Conservation (phyloP, 2,329 filamentous ascomycete species). For the Aureobasidium sp. region DNA sequence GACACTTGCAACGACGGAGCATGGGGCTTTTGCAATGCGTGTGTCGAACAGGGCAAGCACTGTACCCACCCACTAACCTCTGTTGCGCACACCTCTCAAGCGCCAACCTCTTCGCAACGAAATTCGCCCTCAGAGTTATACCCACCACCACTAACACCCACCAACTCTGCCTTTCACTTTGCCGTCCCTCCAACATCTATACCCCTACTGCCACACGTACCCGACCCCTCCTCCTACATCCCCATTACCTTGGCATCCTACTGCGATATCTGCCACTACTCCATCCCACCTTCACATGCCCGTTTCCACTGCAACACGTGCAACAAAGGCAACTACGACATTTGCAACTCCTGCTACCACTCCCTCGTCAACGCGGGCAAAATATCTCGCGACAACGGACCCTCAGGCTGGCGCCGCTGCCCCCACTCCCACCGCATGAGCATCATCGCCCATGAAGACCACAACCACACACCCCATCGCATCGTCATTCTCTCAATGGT, state of each 20-base stretch:
- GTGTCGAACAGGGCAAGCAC: conserved; percentile 71
- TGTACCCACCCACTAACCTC: conserved; percentile 79
- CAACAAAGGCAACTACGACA: conserved; percentile 74
- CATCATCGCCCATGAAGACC: conserved; percentile 65
- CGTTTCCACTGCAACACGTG: conserved; percentile 77
- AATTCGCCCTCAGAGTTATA: conserved; percentile 1
- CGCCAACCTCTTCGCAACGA: neutral
- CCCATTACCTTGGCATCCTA: conserved; percentile 62
- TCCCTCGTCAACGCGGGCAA: conserved; percentile 54
- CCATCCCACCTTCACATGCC: conserved; percentile 60
- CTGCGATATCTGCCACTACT: conserved; percentile 69
- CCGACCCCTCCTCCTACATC: conserved; percentile 23
- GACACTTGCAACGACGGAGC: conserved; percentile 80
- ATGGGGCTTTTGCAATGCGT: conserved; percentile 88
- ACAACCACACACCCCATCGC: conserved; percentile 57
- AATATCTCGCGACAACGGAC: conserved; percentile 67
- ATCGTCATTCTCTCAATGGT: conserved; percentile 65
- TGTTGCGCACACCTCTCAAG: conserved; percentile 32
- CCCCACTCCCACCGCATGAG: conserved; percentile 72
- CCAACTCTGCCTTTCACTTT: conserved; percentile 16
- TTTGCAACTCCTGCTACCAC: conserved; percentile 72
- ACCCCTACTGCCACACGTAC: conserved; percentile 29
- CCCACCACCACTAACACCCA: conserved; percentile 7
- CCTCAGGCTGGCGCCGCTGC: conserved; percentile 76
- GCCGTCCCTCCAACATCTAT: conserved; percentile 6